phyloP scores from a whole-genome alignment of 306 rosid species.

The Lathyrus sativus region DNA sequence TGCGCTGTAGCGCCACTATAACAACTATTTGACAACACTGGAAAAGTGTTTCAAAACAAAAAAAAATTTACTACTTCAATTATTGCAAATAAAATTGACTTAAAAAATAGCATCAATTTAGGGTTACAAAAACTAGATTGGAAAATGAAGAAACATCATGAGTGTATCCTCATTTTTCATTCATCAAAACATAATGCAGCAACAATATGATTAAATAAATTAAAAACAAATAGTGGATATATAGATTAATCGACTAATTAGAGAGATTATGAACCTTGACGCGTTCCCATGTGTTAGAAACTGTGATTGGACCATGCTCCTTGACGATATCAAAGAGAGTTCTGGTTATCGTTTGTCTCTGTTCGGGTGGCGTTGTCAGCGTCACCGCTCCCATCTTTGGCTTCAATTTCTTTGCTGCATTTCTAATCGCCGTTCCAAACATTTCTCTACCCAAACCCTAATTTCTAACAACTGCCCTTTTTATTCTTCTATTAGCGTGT shows the following conservation, averaged over 20 bases:
- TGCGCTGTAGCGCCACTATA: background rate
- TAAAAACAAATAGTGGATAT: background rate
- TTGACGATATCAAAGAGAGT: slow-evolving; percentile 68
- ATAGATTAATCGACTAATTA: background rate
- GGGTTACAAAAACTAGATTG: background rate
- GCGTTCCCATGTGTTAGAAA: slow-evolving; percentile 79
- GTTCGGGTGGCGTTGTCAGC: slow-evolving; percentile 78
- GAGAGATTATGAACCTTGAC: slow-evolving; percentile 50
- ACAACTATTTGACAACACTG: background rate
- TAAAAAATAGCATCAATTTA: background rate
- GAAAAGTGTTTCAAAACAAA: background rate
- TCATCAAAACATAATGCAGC: background rate
- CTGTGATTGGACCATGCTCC: slow-evolving; percentile 91
- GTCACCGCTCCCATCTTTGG: slow-evolving; percentile 68
- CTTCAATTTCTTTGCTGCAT: slow-evolving; percentile 65
- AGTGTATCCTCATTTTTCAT: background rate
- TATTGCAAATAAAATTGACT: background rate
- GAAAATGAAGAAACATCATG: slow-evolving; percentile 1
- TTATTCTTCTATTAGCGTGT: background rate
- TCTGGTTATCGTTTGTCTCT: slow-evolving; percentile 72
- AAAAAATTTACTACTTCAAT: too few species aligned
- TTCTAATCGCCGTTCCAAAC: slow-evolving; percentile 68
- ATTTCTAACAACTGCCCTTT: slow-evolving; percentile 4
- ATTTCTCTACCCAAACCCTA: slow-evolving; percentile 36
- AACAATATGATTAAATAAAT: background rate